A percentile compares a stretch with the other conserved stretches of the same genome.
These are phyloP conservation scores for Cercospora zeae-maydis DNA, from an alignment of 2,329 filamentous ascomycete species.

Conservation along the genomic window DNA sequence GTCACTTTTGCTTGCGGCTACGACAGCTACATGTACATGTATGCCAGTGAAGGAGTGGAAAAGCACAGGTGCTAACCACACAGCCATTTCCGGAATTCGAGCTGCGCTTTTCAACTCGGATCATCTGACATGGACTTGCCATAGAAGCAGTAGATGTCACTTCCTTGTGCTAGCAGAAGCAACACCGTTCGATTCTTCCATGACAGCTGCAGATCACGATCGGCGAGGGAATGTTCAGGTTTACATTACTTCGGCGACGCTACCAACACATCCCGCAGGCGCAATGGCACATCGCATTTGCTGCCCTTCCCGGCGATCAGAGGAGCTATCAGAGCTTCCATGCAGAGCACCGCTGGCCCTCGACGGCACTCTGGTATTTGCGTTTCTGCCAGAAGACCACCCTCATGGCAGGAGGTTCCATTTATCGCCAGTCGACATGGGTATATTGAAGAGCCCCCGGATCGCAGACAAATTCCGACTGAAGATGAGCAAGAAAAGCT, in stretches of 20 bases:
- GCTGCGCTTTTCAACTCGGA: background rate
- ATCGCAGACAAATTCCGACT: constrained; percentile 17
- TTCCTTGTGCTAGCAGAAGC: background rate
- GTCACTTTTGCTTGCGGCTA: no score
- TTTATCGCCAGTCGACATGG: constrained; percentile 14
- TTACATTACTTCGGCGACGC: background rate
- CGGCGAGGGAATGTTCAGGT: background rate
- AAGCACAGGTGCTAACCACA: background rate
- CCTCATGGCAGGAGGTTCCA: constrained; percentile 13
- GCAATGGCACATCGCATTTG: constrained; percentile 14
- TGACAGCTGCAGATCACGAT: background rate
- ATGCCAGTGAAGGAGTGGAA: background rate
- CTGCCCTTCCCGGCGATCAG: constrained; percentile 8
- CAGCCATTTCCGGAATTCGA: background rate
- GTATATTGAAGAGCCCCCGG: constrained; percentile 14
- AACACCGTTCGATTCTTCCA: background rate
- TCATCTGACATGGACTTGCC: background rate
- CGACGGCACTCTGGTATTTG: constrained; percentile 4
- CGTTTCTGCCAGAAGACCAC: constrained; percentile 13
- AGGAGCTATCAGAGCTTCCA: background rate
- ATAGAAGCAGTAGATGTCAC: background rate
- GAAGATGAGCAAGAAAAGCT: constrained; percentile 20
- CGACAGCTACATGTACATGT: no score
- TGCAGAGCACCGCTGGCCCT: constrained; percentile 1
- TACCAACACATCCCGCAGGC: background rate